Conservation (phyloP, 2,329 filamentous ascomycete genomes). For the Phoma sp. region DNA sequence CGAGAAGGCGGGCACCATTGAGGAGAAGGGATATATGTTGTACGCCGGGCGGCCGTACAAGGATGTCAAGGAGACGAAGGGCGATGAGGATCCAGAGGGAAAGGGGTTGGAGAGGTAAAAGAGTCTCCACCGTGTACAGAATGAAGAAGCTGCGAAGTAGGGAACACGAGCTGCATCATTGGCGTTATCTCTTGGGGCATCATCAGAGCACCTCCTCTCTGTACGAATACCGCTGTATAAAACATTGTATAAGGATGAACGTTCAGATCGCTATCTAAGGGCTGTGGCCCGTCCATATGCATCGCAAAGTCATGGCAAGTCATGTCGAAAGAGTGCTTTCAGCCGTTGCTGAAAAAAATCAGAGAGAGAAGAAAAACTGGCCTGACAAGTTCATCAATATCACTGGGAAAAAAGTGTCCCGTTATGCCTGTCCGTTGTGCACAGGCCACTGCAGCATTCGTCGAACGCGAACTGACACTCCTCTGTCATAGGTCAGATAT, state of each 20-base stretch:
- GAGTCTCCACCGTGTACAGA: no score
- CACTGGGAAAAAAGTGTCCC: conserved; percentile 4
- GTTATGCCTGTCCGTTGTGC: conserved; percentile 5
- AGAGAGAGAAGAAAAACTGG: no score
- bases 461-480: not conserved
- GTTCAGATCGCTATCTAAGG: not conserved
- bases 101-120: conserved; percentile 27
- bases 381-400: no score
- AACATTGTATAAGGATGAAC: conserved; percentile 1
- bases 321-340: no score
- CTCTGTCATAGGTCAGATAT: not conserved
- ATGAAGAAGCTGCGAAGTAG: no score
- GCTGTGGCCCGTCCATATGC: no score
- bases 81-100: conserved; percentile 36
- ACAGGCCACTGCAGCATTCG: conserved; percentile 3
- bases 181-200: conserved; percentile 16
- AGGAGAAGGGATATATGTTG: conserved; percentile 49
- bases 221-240: conserved; percentile 21
- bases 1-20: conserved; percentile 44
- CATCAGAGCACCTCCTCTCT: conserved; percentile 13
- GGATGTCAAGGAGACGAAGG: conserved; percentile 35
- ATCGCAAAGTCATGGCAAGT: no score
- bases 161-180: conserved; percentile 8
- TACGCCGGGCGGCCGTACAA: conserved; percentile 45
- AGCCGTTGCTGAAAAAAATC: not conserved